Percentiles rank a stretch among this genome's conserved stretches.
These are phyloP conservation scores for Daphne laureola DNA, from an alignment of 441 rosid genomes.

Conservation along the genomic window DNA sequence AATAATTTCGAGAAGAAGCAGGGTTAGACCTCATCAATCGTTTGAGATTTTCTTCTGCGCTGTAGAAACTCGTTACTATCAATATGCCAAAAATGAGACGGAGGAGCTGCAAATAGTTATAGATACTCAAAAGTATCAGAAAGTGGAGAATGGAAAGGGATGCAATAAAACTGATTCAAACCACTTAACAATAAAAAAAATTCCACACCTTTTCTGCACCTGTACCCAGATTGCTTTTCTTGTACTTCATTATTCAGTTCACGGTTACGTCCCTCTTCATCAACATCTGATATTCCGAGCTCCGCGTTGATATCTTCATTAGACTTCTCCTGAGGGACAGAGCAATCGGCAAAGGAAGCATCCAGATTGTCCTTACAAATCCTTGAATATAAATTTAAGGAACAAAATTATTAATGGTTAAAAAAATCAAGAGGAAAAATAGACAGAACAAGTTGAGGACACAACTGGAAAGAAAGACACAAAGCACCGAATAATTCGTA, in stretches of 20 bases:
- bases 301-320: constrained; percentile 88
- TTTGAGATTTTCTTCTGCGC: constrained; percentile 76
- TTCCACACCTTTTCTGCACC: constrained; percentile 38
- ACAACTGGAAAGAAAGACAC: constrained; percentile 12
- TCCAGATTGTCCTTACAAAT: constrained; percentile 73
- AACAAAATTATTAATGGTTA: not conserved
- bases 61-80: constrained; percentile 75
- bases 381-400: constrained; percentile 40
- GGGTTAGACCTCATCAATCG: constrained; percentile 82
- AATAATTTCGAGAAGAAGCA: constrained; percentile 10
- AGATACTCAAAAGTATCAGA: constrained; percentile 9
- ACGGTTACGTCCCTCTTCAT: constrained; percentile 68
- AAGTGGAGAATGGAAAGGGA: constrained; percentile 1
- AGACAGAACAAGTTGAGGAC: constrained; percentile 7
- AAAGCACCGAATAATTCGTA: constrained; percentile 1
- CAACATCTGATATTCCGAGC: constrained; percentile 83
- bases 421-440: constrained; percentile 6
- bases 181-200: constrained; percentile 13
- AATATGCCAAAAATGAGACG: constrained; percentile 58
- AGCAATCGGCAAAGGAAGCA: constrained; percentile 64
- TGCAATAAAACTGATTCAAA: constrained; percentile 8
- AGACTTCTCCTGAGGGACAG: constrained; percentile 83
- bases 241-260: constrained; percentile 37
- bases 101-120: constrained; percentile 34
- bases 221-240: constrained; percentile 44